Evolutionary conservation across 2,329 filamentous ascomycete genomes (phyloP).

Genomic region (Albophoma yamanashiensis): DNA sequence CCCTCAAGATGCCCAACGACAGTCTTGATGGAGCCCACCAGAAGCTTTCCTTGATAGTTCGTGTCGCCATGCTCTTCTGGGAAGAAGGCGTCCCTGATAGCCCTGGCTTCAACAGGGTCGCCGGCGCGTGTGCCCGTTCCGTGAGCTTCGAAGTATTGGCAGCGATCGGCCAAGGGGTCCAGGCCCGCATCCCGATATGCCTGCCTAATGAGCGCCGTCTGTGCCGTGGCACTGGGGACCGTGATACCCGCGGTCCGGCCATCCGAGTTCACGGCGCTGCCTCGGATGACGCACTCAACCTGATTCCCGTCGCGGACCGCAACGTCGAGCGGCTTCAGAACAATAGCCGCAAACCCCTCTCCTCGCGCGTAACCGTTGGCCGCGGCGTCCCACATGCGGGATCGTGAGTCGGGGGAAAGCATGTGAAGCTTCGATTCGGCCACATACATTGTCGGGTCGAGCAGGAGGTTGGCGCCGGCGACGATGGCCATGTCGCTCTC

Average conservation of each 20-base stretch:
- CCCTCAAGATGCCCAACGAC: conserved; percentile 16
- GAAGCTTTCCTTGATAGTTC: neutral
- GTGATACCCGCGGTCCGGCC: conserved; percentile 31
- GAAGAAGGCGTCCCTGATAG: conserved; percentile 30
- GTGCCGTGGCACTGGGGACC: conserved; percentile 7
- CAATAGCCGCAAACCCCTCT: conserved; percentile 22
- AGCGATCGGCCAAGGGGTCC: conserved; percentile 9
- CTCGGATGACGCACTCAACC: conserved; percentile 22
- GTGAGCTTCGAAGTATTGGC: conserved; percentile 19
- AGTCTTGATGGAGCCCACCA: conserved; percentile 17
- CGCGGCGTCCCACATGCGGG: conserved; percentile 22
- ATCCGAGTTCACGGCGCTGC: conserved; percentile 25
- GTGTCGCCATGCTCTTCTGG: neutral
- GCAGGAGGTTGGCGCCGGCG: conserved; percentile 28
- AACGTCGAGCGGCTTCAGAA: conserved; percentile 32
- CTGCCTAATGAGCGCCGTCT: conserved; percentile 13
- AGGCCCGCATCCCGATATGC: conserved; percentile 19
- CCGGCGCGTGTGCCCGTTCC: conserved; percentile 27
- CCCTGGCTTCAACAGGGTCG: conserved; percentile 14
- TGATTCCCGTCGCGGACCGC: conserved; percentile 31
- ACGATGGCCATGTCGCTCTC: conserved; percentile 22
- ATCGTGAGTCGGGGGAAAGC: conserved; percentile 4
- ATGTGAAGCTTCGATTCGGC: conserved; percentile 6
- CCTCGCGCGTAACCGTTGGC: conserved; percentile 39
- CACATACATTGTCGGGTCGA: conserved; percentile 14